phyloP scores from a whole-genome alignment of 1,139 yeast genomes.

The Yamadazyma membranifaciens region DNA sequence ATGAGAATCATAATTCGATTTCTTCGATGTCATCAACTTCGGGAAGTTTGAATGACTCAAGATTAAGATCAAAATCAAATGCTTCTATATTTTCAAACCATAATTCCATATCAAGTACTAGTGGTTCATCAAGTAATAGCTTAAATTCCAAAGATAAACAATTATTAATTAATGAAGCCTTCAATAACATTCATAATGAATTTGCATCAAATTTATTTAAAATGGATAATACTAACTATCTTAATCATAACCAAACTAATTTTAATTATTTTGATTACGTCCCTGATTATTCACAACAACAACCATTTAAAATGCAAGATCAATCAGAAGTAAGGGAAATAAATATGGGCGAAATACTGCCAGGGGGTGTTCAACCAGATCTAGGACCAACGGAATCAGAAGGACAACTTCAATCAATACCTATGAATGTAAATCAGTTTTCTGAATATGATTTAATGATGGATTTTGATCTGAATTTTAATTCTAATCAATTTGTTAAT shows the following conservation, averaged over 20 bases:
- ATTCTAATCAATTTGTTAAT: constrained; percentile 12
- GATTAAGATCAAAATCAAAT: background rate
- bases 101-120: background rate
- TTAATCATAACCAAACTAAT: background rate
- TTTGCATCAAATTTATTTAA: constrained; percentile 7
- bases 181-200: constrained; percentile 3
- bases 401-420: background rate
- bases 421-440: background rate
- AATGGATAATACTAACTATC: constrained; percentile 1
- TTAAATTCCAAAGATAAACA: constrained; percentile 3
- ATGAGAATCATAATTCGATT: background rate
- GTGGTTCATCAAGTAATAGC: no score
- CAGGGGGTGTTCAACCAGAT: background rate
- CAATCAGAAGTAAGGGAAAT: background rate
- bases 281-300: background rate
- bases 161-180: constrained; percentile 2
- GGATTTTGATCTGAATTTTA: constrained; percentile 13
- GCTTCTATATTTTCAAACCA: background rate
- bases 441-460: constrained; percentile 7
- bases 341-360: no score
- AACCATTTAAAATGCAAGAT: background rate
- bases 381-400: background rate
- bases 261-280: background rate
- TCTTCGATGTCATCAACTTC: background rate
- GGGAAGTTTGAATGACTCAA: background rate